phyloP scores from a whole-genome alignment of 2,329 filamentous ascomycete species.

The Penicillium sp. region DNA sequence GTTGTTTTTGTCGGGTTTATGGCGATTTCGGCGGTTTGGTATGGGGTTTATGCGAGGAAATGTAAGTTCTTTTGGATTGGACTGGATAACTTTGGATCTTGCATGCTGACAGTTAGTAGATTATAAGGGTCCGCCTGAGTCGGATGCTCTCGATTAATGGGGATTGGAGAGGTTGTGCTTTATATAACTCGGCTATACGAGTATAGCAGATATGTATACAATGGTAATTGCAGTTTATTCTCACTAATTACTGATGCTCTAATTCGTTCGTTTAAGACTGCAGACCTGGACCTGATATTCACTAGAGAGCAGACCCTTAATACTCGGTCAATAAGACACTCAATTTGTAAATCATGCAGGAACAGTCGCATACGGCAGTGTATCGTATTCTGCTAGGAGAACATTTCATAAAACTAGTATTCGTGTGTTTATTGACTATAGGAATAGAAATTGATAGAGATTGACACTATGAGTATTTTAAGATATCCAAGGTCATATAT shows the following conservation, averaged over 20 bases:
- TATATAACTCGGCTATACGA: neutral
- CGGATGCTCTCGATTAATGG: conserved; percentile 15
- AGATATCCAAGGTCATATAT: too few relatives aligned
- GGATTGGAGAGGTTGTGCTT: neutral
- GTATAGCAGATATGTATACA: neutral
- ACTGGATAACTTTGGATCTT: neutral
- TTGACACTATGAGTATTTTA: too few relatives aligned
- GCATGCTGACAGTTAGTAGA: conserved; percentile 12
- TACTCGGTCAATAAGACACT: too few relatives aligned
- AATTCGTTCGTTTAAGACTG: too few relatives aligned
- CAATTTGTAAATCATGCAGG: too few relatives aligned
- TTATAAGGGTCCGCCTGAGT: conserved; percentile 30
- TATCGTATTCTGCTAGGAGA: too few relatives aligned
- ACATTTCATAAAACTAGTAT: too few relatives aligned
- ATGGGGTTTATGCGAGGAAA: conserved; percentile 44
- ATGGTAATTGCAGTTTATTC: neutral
- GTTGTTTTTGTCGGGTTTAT: conserved; percentile 52
- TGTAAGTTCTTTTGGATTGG: conserved; percentile 29
- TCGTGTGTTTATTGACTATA: too few relatives aligned
- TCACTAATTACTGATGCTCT: neutral
- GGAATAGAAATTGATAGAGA: too few relatives aligned
- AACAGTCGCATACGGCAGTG: too few relatives aligned
- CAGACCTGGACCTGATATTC: too few relatives aligned
- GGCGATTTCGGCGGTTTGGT: conserved; percentile 45
- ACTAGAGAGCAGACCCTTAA: too few relatives aligned